Conservation (phyloP, 1,284 basidiomycete species). For the Microbotryum intermedium region DNA sequence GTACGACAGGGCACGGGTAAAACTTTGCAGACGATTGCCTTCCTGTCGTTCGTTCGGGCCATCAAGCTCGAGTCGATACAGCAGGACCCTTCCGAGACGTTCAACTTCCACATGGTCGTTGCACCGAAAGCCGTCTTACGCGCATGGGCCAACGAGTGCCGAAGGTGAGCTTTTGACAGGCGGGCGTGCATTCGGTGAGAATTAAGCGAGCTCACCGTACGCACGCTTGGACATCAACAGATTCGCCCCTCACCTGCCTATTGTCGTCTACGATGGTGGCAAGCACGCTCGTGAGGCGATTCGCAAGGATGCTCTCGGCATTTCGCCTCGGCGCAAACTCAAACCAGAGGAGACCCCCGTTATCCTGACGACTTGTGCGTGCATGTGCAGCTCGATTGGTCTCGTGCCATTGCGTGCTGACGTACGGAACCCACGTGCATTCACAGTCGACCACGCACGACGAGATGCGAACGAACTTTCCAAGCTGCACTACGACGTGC, state of each 20-base stretch:
- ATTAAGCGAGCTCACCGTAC: background rate
- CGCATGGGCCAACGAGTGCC: constrained; percentile 26
- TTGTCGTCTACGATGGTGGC: constrained; percentile 37
- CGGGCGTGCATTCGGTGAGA: background rate
- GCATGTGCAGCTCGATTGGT: no score
- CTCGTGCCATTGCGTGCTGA: no score
- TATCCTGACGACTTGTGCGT: constrained; percentile 1
- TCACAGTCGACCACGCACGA: no score
- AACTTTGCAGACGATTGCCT: constrained; percentile 89
- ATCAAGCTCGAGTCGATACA: constrained; percentile 1
- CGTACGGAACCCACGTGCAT: no score
- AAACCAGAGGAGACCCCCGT: background rate
- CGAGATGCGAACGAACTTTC: background rate
- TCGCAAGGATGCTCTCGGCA: constrained; percentile 3
- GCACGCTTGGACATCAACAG: background rate
- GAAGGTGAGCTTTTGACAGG: constrained; percentile 1
- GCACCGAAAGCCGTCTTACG: constrained; percentile 17
- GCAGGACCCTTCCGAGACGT: constrained; percentile 53
- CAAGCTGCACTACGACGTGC: constrained; percentile 4
- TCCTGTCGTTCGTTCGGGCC: constrained; percentile 65
- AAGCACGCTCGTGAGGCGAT: constrained; percentile 28
- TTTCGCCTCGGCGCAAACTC: background rate
- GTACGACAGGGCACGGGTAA: constrained; percentile 45
- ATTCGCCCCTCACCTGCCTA: constrained; percentile 38
- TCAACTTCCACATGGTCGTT: constrained; percentile 67